Base-by-base conservation (phyloP, 495 filamentous ascomycete genomes). In the Sabuloglossum arenarium region DNA sequence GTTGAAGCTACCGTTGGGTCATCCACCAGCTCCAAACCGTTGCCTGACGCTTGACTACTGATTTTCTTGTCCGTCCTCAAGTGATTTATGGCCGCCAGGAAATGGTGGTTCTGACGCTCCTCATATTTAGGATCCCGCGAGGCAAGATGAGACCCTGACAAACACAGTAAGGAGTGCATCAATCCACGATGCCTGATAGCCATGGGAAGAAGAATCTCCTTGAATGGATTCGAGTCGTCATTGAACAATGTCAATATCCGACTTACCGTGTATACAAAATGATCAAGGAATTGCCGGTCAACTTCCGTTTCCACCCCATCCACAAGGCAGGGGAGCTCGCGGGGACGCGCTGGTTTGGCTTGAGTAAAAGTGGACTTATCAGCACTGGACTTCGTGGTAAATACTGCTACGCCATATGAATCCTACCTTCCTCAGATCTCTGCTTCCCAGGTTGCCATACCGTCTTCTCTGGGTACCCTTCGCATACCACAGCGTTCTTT, bases 401-500 rank as follows among this genome's bases (percentile, higher is more conserved):
- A 28, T 6, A 55, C 6, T 1, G 8, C 10, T 19, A n/a, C 8
- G 16, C 10, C 42, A 56, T n/a, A 1, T 27, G 12, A 31, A 1
- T 14, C 57, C 24, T 75, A 89, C 84, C 82, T 75, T 86, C 78
- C 68, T 84, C 81, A 39, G 76, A 71, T 61, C 75, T 83, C 66
- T 89, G 84, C 65, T 77, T 84, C 27, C 86, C 86, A 62, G 82
- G 86, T 65, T 80, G 84, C 88, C 88, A 95, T 50, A 86, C 75
- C 54, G 85, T 82, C 65, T 84, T 87, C 53, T 86, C 82, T n/a
- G 84, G 86, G 64, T 94, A 95, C 14, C 88, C 88, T 70, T 95
- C 88, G 63, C 88, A 95, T 11, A 87, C 79, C 46, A 94, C 85
- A 24, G 87, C 85, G 67, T 94, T 95, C 71, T 94, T 94, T 71